Evolutionary conservation across 1,284 basidiomycete species (phyloP).

Genomic region (Phlebopus sp.): DNA sequence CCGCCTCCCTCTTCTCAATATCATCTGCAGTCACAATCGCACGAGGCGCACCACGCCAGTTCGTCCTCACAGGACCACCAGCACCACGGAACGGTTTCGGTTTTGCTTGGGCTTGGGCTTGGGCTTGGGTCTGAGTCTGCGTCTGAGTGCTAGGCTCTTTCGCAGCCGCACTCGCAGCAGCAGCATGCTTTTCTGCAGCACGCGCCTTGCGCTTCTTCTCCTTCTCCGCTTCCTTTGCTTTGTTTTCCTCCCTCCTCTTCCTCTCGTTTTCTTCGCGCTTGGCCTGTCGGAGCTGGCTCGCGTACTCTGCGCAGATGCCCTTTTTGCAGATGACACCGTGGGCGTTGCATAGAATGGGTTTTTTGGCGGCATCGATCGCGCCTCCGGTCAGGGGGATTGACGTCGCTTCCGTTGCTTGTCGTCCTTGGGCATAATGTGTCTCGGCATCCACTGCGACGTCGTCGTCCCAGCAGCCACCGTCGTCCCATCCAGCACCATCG

Average conservation of each 20-base stretch:
- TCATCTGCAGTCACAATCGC: constrained; percentile 23
- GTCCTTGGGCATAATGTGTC: constrained; percentile 16
- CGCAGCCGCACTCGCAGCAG: background rate
- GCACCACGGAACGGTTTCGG: constrained; percentile 27
- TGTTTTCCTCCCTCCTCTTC: constrained; percentile 17
- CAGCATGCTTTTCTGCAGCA: background rate
- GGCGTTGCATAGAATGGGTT: constrained; percentile 35
- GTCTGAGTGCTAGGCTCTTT: too few species aligned
- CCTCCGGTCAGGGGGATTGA: too few species aligned
- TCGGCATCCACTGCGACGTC: constrained; percentile 19
- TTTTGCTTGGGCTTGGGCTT: constrained; percentile 15
- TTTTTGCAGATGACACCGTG: constrained; percentile 43
- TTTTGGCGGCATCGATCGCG: background rate
- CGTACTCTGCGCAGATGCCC: constrained; percentile 42
- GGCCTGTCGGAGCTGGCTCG: constrained; percentile 30
- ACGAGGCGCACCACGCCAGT: constrained; percentile 30
- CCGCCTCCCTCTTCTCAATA: constrained; percentile 26
- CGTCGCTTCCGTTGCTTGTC: constrained; percentile 8
- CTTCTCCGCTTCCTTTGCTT: constrained; percentile 3
- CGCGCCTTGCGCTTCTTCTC: constrained; percentile 18
- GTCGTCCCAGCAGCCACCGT: constrained; percentile 8
- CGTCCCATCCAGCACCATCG: constrained; percentile 4
- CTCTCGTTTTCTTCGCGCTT: constrained; percentile 25
- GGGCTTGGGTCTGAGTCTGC: constrained; percentile 13
- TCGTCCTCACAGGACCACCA: constrained; percentile 32